Evolutionary conservation across 495 filamentous ascomycete species (phyloP).

Genomic region (Penicillium manginii): DNA sequence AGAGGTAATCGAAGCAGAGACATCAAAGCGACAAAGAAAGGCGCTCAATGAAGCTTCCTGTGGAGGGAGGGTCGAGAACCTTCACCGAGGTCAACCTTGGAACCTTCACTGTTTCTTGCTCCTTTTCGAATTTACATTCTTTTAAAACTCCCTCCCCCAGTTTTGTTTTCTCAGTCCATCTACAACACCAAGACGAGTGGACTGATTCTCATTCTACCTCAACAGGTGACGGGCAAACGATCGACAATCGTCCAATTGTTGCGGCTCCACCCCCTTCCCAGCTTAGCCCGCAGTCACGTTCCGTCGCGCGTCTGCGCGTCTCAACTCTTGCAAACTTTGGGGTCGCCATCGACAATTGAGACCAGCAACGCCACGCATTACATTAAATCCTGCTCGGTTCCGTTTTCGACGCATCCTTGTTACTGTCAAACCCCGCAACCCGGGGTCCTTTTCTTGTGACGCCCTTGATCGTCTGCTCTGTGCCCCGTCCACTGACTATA

Average conservation of each 20-base stretch:
- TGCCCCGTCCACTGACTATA: not conserved
- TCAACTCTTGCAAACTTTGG: conserved; percentile 18
- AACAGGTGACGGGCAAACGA: not conserved
- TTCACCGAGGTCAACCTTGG: not conserved
- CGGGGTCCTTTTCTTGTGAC: not conserved
- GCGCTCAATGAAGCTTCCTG: not conserved
- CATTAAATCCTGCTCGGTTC: not conserved
- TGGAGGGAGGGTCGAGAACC: not conserved
- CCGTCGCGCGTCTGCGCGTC: conserved; percentile 37
- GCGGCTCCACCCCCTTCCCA: conserved; percentile 10
- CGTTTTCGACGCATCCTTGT: not conserved
- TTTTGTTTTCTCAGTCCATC: not conserved
- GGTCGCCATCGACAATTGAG: conserved; percentile 24
- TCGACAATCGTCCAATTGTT: not conserved
- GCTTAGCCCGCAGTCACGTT: conserved; percentile 25
- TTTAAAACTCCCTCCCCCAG: not conserved
- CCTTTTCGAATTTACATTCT: not conserved
- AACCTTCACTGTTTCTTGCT: not conserved
- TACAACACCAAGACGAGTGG: not conserved
- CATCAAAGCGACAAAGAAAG: not conserved
- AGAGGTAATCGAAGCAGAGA: not conserved
- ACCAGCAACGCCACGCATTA: not conserved
- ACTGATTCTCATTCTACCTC: not conserved
- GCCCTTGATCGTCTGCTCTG: not conserved
- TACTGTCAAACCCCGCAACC: not conserved